Evolutionary conservation across 2,329 filamentous ascomycete genomes (phyloP).

Genomic region (Beauveria asiatica): DNA sequence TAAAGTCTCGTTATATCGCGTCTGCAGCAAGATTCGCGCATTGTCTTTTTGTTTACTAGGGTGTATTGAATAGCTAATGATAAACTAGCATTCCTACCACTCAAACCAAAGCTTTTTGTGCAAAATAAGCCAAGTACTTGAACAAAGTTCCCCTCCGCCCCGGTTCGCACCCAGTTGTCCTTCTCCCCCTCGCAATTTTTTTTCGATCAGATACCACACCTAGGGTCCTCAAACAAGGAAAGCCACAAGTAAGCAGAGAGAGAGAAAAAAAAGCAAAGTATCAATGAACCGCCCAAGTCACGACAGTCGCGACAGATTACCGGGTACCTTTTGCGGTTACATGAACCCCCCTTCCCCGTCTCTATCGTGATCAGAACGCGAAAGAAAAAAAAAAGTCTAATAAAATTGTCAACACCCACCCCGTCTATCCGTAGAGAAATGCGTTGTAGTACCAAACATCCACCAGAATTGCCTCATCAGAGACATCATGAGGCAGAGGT

Average conservation of each 20-base stretch:
- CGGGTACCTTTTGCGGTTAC: constrained; percentile 9
- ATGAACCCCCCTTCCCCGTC: constrained; percentile 10
- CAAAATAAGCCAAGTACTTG: constrained; percentile 10
- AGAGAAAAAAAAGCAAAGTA: constrained; percentile 6
- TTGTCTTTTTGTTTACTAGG: background rate
- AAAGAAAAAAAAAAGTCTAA: constrained; percentile 17
- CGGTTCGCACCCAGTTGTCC: background rate
- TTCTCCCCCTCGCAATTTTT: background rate
- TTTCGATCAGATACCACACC: background rate
- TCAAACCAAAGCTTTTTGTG: constrained; percentile 9
- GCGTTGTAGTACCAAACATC: constrained; percentile 13
- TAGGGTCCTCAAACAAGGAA: background rate
- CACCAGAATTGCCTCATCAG: constrained; percentile 3
- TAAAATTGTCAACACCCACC: constrained; percentile 21
- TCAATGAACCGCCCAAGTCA: constrained; percentile 7
- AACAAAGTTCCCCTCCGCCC: background rate
- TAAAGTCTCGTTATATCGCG: background rate
- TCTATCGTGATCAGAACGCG: constrained; percentile 18
- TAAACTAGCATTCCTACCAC: constrained; percentile 8
- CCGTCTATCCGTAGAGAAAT: constrained; percentile 18
- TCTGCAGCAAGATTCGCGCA: background rate
- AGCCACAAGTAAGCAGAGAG: constrained; percentile 5
- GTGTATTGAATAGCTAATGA: constrained; percentile 4
- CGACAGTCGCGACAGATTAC: constrained; percentile 6
- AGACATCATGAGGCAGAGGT: background rate